phyloP scores from a whole-genome alignment of 2,329 filamentous ascomycete species.

The Apiospora kogelbergensis region DNA sequence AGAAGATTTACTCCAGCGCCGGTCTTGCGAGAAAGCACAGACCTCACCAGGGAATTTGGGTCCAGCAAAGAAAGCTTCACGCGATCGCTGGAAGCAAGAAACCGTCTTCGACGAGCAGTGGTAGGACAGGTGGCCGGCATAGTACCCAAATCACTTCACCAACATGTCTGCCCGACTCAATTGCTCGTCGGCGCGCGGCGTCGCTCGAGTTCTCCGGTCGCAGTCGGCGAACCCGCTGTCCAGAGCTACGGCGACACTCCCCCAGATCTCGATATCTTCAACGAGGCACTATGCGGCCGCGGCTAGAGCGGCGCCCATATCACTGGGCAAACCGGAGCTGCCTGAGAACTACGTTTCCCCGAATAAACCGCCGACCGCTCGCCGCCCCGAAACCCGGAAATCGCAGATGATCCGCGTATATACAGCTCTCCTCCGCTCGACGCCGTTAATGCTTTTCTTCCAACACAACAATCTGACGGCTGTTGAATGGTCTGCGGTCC shows the following conservation, averaged over 20 bases:
- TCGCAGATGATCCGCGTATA: slow-evolving; percentile 85
- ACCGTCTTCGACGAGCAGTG: neutral
- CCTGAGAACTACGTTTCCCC: slow-evolving; percentile 56
- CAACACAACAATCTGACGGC: slow-evolving; percentile 69
- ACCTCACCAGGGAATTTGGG: neutral
- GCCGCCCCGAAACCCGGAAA: slow-evolving; percentile 83
- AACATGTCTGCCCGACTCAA: slow-evolving; percentile 16
- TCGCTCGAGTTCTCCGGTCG: slow-evolving; percentile 6
- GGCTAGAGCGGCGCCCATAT: slow-evolving; percentile 16
- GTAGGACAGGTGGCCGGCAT: slow-evolving; percentile 3
- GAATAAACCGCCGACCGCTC: slow-evolving; percentile 83
- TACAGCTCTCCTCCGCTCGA: slow-evolving; percentile 82
- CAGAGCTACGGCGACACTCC: neutral
- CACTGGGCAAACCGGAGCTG: slow-evolving; percentile 30
- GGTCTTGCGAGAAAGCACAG: neutral
- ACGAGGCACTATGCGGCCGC: slow-evolving; percentile 26
- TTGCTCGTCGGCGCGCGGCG: slow-evolving; percentile 15
- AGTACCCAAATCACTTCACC: neutral
- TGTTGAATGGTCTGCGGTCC: slow-evolving; percentile 70
- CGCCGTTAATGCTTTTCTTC: slow-evolving; percentile 84
- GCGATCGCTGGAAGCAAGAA: neutral
- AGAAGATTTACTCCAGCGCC: slow-evolving; percentile 9
- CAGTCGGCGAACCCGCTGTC: slow-evolving; percentile 8
- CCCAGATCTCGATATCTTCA: slow-evolving; percentile 14
- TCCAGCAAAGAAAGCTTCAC: neutral